These are phyloP conservation scores for Chytriomyces hyalinus DNA, from an alignment of 192 early-diverging fungal species.

Conservation along the genomic window DNA sequence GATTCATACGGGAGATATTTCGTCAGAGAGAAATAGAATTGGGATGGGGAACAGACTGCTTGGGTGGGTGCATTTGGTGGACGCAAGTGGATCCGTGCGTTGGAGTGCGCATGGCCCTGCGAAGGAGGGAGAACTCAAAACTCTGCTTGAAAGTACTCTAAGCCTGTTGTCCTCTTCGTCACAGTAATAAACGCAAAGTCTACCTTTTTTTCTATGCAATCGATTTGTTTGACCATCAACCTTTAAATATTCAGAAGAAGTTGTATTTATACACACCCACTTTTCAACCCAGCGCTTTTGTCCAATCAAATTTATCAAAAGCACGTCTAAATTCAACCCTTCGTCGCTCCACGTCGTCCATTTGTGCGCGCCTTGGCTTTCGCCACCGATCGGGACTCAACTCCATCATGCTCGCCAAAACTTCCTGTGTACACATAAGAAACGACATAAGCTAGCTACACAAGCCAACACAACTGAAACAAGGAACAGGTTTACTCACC, in stretches of 20 bases:
- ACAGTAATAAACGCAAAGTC: too few species aligned
- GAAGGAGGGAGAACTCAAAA: conserved; percentile 44
- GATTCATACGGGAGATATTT: conserved; percentile 44
- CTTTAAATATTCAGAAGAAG: too few species aligned
- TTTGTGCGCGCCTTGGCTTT: conserved; percentile 61
- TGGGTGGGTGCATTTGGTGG: conserved; percentile 60
- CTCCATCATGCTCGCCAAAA: conserved; percentile 82
- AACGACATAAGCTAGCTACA: conserved; percentile 12
- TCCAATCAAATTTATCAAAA: conserved; percentile 90
- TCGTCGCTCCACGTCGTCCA: conserved; percentile 57
- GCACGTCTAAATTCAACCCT: conserved; percentile 59
- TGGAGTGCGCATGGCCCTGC: conserved; percentile 60
- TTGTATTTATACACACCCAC: too few species aligned
- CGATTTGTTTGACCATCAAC: too few species aligned
- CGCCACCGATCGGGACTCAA: conserved; percentile 77
- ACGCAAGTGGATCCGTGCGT: conserved; percentile 41
- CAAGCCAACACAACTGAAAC: conserved; percentile 24
- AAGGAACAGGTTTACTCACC: conserved; percentile 37
- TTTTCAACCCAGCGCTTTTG: conserved; percentile 58
- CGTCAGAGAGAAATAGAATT: conserved; percentile 26
- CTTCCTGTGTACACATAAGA: conserved; percentile 56
- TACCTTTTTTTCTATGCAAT: too few species aligned
- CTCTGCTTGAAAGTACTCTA: conserved; percentile 34
- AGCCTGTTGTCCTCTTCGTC: conserved; percentile 1
- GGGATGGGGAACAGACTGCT: conserved; percentile 54